These are phyloP conservation scores for Porcisia hertigi DNA, from an alignment of 208 protist genomes.

Conservation along the genomic window DNA sequence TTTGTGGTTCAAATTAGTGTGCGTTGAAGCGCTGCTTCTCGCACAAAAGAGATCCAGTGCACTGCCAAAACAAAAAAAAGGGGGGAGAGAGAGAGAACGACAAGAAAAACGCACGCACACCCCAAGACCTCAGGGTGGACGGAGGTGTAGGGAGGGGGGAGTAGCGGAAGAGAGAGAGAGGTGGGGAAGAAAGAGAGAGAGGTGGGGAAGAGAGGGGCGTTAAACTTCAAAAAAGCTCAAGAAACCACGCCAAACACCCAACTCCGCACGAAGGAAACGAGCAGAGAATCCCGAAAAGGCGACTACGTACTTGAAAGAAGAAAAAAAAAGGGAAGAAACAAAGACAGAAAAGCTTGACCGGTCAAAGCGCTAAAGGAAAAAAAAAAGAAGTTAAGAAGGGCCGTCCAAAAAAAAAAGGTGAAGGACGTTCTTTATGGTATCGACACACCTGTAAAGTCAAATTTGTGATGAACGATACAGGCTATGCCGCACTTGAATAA, in stretches of 20 bases:
- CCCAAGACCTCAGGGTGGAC: not conserved
- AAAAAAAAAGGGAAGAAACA: not conserved
- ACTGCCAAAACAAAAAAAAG: not conserved
- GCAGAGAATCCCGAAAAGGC: not conserved
- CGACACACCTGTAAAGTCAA: too few species aligned
- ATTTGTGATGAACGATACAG: too few species aligned
- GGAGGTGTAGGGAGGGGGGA: not conserved
- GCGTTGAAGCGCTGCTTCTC: not conserved
- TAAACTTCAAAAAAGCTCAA: not conserved
- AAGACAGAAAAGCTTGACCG: too few species aligned
- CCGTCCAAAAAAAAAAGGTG: too few species aligned
- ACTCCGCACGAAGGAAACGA: not conserved
- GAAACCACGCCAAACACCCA: not conserved
- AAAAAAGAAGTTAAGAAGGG: too few species aligned
- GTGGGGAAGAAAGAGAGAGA: not conserved
- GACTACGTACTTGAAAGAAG: not conserved
- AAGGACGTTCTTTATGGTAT: too few species aligned
- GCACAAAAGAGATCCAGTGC: not conserved
- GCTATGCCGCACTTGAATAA: too few species aligned
- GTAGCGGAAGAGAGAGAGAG: slow-evolving; percentile 1
- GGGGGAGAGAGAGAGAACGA: not conserved
- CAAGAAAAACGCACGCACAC: not conserved
- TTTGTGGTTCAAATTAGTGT: not conserved
- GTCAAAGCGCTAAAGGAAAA: not conserved
- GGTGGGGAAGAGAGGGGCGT: not conserved